Evolutionary conservation across 2,329 filamentous ascomycete genomes (phyloP), one percentile per base, ranked within the genome.

Genomic region (Colletotrichum scovillei): DNA sequence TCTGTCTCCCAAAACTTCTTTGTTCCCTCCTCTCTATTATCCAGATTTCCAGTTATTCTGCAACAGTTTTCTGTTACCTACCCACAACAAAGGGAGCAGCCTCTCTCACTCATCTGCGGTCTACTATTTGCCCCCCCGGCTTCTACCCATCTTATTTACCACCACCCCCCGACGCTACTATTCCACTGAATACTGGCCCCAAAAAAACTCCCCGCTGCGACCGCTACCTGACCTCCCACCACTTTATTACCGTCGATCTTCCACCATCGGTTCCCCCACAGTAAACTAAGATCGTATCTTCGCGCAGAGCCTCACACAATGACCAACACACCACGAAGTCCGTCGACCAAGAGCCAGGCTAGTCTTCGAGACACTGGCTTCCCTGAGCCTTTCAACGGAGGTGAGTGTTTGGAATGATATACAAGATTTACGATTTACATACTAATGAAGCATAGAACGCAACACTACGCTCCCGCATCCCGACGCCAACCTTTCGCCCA

Each of bases 391-490:
- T 87, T 89, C 57, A 84, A 84, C 67, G 84, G 82, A 67, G 78
- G 87, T 88, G 77, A 78, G 85, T 82, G 4, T 11, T 24, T 24
- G 24, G 24, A 24, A 24, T 24, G 24, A 24, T 24, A 24, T 24
- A 24, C 24, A 24, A 24, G 24, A 24, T 24, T 24, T 19, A 16
- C 7, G 12, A 5, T 7, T 3, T 9, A 1, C 26, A 12, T 57
- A 38, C 67, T 63, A 22, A 74, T 24, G 57, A 35, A 7, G 52
- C 19, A 3, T 73, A 87, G 87, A 80, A 58, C 84, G 87, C 74
- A 92, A 91, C 76, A 92, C 91, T 16, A 91, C 90, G 2, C 83
- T 90, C 19, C 89, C 88, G 24, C 90, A 92, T 73, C 91, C 91
- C 26, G 89, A 91, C 22, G 91, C 91, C 71, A 86, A 91, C 76